These are phyloP conservation scores for Trypanosoma melophagium DNA, from an alignment of 208 protist species.

Conservation along the genomic window DNA sequence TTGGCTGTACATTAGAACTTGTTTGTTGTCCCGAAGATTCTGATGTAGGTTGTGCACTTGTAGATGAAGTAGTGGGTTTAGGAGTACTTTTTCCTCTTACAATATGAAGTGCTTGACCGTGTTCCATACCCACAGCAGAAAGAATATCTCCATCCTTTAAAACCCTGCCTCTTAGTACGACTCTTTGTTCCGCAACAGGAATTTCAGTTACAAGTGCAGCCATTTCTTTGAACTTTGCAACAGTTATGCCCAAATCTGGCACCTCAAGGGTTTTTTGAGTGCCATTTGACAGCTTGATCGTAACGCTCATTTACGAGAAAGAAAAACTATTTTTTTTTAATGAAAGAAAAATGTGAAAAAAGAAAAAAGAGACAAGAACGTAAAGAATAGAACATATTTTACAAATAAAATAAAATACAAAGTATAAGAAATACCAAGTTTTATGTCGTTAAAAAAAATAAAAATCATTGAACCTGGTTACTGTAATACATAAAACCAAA, in stretches of 20 bases:
- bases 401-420: constrained; percentile 3
- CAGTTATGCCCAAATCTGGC: constrained; percentile 68
- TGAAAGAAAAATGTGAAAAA: too few species aligned
- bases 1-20: constrained; percentile 12
- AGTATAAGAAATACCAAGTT: not conserved
- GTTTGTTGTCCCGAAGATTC: constrained; percentile 8
- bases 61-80: constrained; percentile 4
- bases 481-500: too few species aligned
- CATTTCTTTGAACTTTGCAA: constrained; percentile 72
- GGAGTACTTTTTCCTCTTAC: constrained; percentile 57
- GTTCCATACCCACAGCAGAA: constrained; percentile 68
- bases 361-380: too few species aligned
- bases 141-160: constrained; percentile 83
- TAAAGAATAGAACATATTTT: too few species aligned
- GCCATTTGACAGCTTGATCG: constrained; percentile 80
- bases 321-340: not conserved
- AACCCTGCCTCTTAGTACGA: constrained; percentile 83
- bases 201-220: constrained; percentile 47
- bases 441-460: not conserved
- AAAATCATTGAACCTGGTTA: too few species aligned
- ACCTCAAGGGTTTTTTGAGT: constrained; percentile 73
- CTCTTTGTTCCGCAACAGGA: constrained; percentile 77
- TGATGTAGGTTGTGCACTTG: constrained; percentile 11
- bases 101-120: constrained; percentile 82
- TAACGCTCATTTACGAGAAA: constrained; percentile 56